Evolutionary conservation across 2,329 filamentous ascomycete genomes (phyloP).

Genomic region (Lasiodiplodia sp.): DNA sequence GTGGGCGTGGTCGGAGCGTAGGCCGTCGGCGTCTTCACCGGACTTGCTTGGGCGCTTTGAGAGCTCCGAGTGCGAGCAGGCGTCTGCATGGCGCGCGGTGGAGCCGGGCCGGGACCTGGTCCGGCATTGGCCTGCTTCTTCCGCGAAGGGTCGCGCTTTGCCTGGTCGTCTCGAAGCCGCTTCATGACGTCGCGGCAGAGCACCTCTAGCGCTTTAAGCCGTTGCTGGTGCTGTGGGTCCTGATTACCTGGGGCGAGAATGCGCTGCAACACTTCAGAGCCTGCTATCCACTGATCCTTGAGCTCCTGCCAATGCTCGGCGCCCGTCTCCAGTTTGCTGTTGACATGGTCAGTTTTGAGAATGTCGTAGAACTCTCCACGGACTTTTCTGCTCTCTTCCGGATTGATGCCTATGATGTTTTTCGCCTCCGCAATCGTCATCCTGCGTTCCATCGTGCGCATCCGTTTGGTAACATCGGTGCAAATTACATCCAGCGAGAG

Average conservation of each 20-base stretch:
- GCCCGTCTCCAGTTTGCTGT: conserved; percentile 75
- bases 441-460: conserved; percentile 69
- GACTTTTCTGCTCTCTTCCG: conserved; percentile 70
- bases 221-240: conserved; percentile 62
- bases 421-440: conserved; percentile 80
- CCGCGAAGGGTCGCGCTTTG: conserved; percentile 60
- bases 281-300: conserved; percentile 71
- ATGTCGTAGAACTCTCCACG: conserved; percentile 72
- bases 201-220: conserved; percentile 72
- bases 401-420: conserved; percentile 72
- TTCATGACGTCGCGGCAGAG: conserved; percentile 81
- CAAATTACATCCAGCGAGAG: conserved; percentile 81
- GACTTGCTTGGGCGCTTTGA: conserved; percentile 7
- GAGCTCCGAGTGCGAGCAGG: conserved; percentile 3
- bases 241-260: conserved; percentile 61
- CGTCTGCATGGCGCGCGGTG: conserved; percentile 19
- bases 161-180: conserved; percentile 72
- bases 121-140: conserved; percentile 50
- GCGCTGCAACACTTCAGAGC: conserved; percentile 62
- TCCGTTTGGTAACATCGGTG: conserved; percentile 81
- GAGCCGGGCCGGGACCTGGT: conserved; percentile 52
- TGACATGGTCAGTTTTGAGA: conserved; percentile 71
- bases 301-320: conserved; percentile 74
- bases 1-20: conserved; percentile 27
- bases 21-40: conserved; percentile 18